Conservation (phyloP, 192 early-diverging fungal genomes). For the Rhizophagus clarus region DNA sequence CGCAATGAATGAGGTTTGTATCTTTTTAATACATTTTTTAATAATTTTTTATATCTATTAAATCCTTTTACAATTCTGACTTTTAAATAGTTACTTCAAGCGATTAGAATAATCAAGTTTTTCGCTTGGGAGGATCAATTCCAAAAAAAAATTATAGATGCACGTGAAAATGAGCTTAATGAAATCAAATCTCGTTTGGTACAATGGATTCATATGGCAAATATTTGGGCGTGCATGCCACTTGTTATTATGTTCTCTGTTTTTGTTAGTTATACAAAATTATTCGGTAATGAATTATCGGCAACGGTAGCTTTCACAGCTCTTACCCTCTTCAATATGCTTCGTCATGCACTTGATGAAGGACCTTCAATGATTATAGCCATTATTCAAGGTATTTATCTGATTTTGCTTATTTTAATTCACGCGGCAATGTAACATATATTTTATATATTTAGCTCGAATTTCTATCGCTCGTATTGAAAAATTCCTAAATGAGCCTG, state of each 20-base stretch:
- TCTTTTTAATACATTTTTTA: not conserved
- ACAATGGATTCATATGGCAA: conserved; percentile 58
- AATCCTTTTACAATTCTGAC: not conserved
- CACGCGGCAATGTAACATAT: not conserved
- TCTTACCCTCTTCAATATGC: conserved; percentile 71
- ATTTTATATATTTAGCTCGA: conserved; percentile 31
- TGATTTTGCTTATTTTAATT: not conserved
- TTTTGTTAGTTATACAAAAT: conserved; percentile 61
- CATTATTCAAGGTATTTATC: conserved; percentile 50
- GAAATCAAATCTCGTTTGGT: conserved; percentile 54
- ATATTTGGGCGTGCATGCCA: conserved; percentile 60
- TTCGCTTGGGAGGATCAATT: conserved; percentile 86
- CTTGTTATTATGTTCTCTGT: conserved; percentile 63
- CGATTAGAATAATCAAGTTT: conserved; percentile 93
- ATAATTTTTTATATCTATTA: not conserved
- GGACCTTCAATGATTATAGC: conserved; percentile 61
- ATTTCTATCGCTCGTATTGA: conserved; percentile 74
- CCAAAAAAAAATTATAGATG: conserved; percentile 61
- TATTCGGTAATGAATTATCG: conserved; percentile 49
- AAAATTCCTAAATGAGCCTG: conserved; percentile 72
- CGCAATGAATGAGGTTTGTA: conserved; percentile 75
- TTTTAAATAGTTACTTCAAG: conserved; percentile 56
- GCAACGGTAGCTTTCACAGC: conserved; percentile 58
- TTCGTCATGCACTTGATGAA: conserved; percentile 66
- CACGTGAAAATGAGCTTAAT: conserved; percentile 67